Evolutionary conservation across 768 basidiomycete species (phyloP), one percentile per base, ranked within the genome.

Genomic region (Dioszegia hungarica): DNA sequence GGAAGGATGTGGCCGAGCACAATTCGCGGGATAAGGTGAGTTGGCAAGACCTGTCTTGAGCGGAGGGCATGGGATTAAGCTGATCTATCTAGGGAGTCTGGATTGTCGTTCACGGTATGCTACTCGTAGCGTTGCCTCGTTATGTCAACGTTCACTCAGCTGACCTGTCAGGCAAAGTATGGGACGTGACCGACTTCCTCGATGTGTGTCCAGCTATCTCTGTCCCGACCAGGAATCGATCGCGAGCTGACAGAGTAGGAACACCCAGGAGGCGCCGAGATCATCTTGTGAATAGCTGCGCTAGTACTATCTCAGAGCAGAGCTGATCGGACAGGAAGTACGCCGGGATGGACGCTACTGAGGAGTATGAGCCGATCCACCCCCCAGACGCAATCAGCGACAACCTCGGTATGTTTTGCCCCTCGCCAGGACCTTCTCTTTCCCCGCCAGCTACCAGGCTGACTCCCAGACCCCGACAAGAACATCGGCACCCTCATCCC

Each of bases 291-390:
- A 33, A 38, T 31, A 15, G n/a, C n/a, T 33, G 14, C 10, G 5
- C 15, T 14, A 3, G 11, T n/a, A n/a, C n/a, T n/a, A n/a, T n/a
- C n/a, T n/a, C n/a, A n/a, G n/a, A n/a, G n/a, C n/a, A n/a, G n/a
- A n/a, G 34, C 45, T 43, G 28, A 54, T 28, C 20, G 20, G 22
- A 37, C 29, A 74, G 73, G 19, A 85, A 84, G 67, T 88, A 90
- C 66, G 91, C 84, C 9, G 93, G 93, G 9, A 82, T 81, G 59
- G 92, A 92, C 72, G 90, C 89, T 29, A 94, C 87, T 85, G 57
- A 79, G 65, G 65, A 74, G 55, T 68, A 70, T 50, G 64, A 86
- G 59, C 87, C 88, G 5, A 89, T 95, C 39, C 93, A 97, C 75
- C 85, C 92, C 2, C 83, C 86, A 24, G 86, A 88, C 62, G 85